Percentiles rank a stretch among this genome's conserved stretches.
Evolutionary conservation across 2,329 filamentous ascomycete species (phyloP).

Genomic region (Pseudogymnoascus sp.): DNA sequence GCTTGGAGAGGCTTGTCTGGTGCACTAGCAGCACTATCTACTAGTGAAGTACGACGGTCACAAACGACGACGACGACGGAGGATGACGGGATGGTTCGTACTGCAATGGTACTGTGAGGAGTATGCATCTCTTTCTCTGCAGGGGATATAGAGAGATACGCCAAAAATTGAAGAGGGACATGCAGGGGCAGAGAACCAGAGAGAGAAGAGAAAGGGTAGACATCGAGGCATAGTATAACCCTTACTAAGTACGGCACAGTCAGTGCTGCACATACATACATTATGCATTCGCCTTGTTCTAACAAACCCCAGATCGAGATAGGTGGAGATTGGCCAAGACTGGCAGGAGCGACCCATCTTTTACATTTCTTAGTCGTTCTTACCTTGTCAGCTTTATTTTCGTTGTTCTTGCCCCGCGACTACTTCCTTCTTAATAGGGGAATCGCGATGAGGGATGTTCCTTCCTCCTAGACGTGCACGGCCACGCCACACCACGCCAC

Average conservation of each 20-base stretch:
- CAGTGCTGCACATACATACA: neutral
- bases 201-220: neutral
- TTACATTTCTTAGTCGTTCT: neutral
- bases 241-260: too few relatives aligned
- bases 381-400: neutral
- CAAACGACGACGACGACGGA: neutral
- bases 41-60: neutral
- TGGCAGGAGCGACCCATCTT: neutral
- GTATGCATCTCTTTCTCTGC: neutral
- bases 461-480: neutral
- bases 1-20: conserved; percentile 2
- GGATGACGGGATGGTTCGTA: neutral
- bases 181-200: neutral
- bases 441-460: neutral
- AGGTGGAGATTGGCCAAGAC: neutral
- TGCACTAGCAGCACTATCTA: neutral
- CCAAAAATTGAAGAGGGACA: neutral
- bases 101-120: neutral
- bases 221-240: neutral
- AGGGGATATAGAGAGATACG: neutral
- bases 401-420: neutral
- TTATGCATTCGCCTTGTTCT: neutral
- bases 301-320: neutral
- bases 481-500: neutral
- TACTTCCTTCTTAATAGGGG: neutral